These are phyloP conservation scores for Neonectria sp. DNA, from an alignment of 2,329 filamentous ascomycete genomes.

Conservation along the genomic window DNA sequence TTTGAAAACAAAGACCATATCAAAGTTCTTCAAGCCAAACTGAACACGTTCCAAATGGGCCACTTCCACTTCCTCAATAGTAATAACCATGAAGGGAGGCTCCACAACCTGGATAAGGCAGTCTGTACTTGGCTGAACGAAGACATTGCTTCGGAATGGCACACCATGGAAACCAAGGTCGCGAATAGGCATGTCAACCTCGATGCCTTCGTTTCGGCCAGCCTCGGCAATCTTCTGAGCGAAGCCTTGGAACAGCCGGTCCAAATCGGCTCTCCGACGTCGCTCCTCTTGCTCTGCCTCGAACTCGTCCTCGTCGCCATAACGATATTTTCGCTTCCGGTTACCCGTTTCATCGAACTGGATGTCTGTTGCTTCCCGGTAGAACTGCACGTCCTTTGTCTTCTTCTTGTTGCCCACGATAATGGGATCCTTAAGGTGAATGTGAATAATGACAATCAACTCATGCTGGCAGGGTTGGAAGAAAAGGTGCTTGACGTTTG, in stretches of 20 bases:
- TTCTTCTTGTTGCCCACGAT: conserved; percentile 98
- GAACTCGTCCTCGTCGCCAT: conserved; percentile 98
- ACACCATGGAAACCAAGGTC: conserved; percentile 98
- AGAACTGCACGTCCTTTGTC: conserved; percentile 99
- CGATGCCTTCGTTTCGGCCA: conserved; percentile 89
- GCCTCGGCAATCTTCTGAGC: conserved; percentile 98
- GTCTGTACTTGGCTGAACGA: conserved; percentile 96
- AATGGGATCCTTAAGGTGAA: conserved; percentile 97
- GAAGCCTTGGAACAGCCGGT: conserved; percentile 96
- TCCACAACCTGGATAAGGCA: conserved; percentile 97
- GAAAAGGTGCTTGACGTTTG: conserved; percentile 98
- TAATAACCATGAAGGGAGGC: conserved; percentile 96
- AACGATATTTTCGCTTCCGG: conserved; percentile 96
- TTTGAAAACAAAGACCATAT: conserved; percentile 98
- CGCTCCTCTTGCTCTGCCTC: conserved; percentile 98
- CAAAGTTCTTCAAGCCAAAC: conserved; percentile 99
- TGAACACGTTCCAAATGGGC: conserved; percentile 96
- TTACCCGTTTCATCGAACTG: conserved; percentile 99
- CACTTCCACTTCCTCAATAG: conserved; percentile 94
- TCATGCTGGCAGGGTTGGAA: conserved; percentile 98
- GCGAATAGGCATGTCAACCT: conserved; percentile 96
- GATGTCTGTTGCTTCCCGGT: conserved; percentile 97
- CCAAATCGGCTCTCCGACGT: conserved; percentile 89
- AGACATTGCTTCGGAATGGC: conserved; percentile 94
- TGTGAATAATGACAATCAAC: conserved; percentile 97